Base-by-base conservation (phyloP, 345 rosid genomes). In the Salix koriyanagi region DNA sequence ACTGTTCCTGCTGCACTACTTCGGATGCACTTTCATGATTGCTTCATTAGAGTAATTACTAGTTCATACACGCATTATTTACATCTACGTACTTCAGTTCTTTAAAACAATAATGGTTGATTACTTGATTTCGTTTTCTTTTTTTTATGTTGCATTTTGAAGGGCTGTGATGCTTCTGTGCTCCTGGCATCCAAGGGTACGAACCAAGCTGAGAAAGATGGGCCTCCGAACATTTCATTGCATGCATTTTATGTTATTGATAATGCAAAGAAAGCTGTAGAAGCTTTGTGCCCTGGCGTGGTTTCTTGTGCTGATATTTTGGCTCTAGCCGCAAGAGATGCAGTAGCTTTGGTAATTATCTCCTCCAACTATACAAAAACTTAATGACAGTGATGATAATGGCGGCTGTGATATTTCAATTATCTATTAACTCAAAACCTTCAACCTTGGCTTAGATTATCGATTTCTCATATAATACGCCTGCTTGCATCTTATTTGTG, bases 131-230 rank as follows among this genome's bases (percentile, higher is more conserved):
- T 36, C 12, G 14, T 58, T 14, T 1, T 32, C 0, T 10, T 48
- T 62, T 4, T n/a, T 52, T 25, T 26, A 34, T 41, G 46, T 13
- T n/a, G 21, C 10, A 6, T 41, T 42, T 71, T 19, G 28, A 30
- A 94, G 97, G 99, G 99, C 44, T 92, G 98, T 64, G 97, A 94
- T 85, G 97, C 78, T 50, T 94, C 97, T 14, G 95, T 92, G 79
- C 84, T 94, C 36, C 54, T 95, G 85, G 87, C 89, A 60, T 87
- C 94, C 0, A 90, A 86, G 76, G 91, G 90, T 5, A 86, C 86
- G 41, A 88, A 88, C 82, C 80, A 78, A 74, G 93, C 97, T 19
- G 98, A 92, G 83, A 94, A 94, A 79, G 97, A 90, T 72, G 97
- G 95, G n/a, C 97, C 97, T 75, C 97, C 97, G 25, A 90, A 95